Evolutionary conservation across 108 stramenopile genomes (phyloP).

Genomic region (Nannochloropsis oceanica): DNA sequence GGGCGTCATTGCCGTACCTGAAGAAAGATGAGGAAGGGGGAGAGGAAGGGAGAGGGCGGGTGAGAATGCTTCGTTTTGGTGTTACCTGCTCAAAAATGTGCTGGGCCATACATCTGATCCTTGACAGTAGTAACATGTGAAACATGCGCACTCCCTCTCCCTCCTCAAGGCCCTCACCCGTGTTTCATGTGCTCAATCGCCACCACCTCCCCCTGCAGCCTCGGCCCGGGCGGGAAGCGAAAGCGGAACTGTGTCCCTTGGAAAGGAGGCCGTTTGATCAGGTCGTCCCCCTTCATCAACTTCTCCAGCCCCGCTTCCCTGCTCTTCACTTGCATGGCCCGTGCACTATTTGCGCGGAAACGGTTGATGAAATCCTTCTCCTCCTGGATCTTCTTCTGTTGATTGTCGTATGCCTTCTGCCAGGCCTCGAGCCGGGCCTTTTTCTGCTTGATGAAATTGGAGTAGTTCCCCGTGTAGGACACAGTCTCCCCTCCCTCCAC

Average conservation of each 20-base stretch:
- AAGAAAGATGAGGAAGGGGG: background rate
- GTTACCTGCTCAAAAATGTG: too few relatives aligned
- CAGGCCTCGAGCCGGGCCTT: conserved; percentile 66
- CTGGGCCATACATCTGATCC: too few relatives aligned
- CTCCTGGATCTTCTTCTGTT: conserved; percentile 85
- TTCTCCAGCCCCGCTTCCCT: conserved; percentile 30
- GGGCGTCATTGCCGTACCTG: conserved; percentile 56
- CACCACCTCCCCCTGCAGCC: conserved; percentile 67
- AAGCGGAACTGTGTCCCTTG: conserved; percentile 73
- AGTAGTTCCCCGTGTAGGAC: conserved; percentile 85
- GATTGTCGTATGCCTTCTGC: conserved; percentile 76
- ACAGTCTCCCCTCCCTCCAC: conserved; percentile 75
- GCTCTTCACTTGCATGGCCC: conserved; percentile 35
- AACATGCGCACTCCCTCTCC: background rate
- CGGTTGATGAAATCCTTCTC: conserved; percentile 72
- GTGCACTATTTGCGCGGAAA: conserved; percentile 3
- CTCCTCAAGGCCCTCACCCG: background rate
- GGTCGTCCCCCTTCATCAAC: conserved; percentile 57
- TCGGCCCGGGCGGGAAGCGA: conserved; percentile 85
- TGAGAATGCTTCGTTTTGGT: background rate
- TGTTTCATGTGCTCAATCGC: conserved; percentile 8
- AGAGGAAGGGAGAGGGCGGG: background rate
- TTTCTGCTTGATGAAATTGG: conserved; percentile 73
- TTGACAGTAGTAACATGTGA: too few relatives aligned
- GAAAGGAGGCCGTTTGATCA: conserved; percentile 78